Percentiles rank a stretch among this genome's conserved stretches.
These are phyloP conservation scores for Phytophthora tubulina DNA, from an alignment of 352 stramenopile species.

Conservation along the genomic window DNA sequence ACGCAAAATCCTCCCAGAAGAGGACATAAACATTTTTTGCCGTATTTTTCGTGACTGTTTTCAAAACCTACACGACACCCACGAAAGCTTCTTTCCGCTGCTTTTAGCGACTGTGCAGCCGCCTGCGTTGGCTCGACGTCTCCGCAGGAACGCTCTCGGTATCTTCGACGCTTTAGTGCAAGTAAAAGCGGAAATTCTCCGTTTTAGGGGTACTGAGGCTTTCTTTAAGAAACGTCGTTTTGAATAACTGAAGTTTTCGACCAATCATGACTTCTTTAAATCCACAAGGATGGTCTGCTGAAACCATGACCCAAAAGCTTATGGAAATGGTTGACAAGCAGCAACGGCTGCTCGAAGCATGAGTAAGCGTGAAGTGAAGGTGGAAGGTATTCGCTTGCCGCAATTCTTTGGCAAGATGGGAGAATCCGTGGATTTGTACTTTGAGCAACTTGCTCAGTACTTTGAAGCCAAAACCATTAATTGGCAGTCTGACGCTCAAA, in stretches of 20 bases:
- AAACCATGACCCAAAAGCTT: constrained; percentile 12
- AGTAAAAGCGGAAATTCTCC: not conserved
- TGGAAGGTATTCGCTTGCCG: constrained; percentile 25
- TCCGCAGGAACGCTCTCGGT: no score
- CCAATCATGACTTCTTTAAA: constrained; percentile 22
- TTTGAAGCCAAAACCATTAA: constrained; percentile 28
- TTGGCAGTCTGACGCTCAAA: constrained; percentile 4
- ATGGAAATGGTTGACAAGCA: constrained; percentile 21
- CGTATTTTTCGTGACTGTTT: not conserved
- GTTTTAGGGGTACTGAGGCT: not conserved
- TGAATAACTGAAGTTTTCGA: constrained; percentile 21
- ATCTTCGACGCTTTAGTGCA: not conserved
- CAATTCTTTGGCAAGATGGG: constrained; percentile 20
- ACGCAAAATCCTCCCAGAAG: no score
- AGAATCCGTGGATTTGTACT: constrained; percentile 30
- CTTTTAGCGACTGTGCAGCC: not conserved
- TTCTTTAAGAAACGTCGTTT: not conserved
- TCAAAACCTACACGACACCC: not conserved
- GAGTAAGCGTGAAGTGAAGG: constrained; percentile 26
- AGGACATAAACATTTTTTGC: no score
- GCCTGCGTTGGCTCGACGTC: no score
- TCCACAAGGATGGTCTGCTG: constrained; percentile 20
- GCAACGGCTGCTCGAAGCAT: constrained; percentile 32
- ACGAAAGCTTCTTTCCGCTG: not conserved
- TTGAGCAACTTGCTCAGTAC: constrained; percentile 30